Evolutionary conservation across 495 filamentous ascomycete species (phyloP).

Genomic region (Lasiosphaeria hispida): DNA sequence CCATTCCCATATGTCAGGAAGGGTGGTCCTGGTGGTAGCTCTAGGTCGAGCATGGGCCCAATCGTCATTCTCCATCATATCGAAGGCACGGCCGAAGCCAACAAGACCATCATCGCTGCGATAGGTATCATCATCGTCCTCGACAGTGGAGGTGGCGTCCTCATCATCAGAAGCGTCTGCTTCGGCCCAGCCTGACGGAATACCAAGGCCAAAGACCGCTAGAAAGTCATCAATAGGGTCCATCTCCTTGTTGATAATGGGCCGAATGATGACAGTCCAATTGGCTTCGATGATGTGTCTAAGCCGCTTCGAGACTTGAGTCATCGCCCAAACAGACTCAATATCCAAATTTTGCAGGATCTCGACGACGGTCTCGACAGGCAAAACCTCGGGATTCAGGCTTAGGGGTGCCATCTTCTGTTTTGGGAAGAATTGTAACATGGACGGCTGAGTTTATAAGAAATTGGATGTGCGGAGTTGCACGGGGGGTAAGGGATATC

Average conservation of each 20-base stretch:
- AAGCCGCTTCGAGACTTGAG: conserved; percentile 20
- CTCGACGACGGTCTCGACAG: conserved; percentile 33
- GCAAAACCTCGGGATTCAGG: conserved; percentile 13
- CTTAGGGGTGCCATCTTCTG: neutral
- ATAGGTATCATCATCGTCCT: neutral
- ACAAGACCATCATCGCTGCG: conserved; percentile 12
- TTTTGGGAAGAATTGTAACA: neutral
- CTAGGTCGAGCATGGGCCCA: too few relatives aligned
- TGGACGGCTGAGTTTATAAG: neutral
- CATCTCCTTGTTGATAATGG: conserved; percentile 49
- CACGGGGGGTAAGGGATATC: too few relatives aligned
- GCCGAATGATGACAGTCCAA: conserved; percentile 24
- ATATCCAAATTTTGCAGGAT: conserved; percentile 34
- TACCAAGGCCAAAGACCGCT: neutral
- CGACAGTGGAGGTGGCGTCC: neutral
- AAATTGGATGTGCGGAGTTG: conserved; percentile 2
- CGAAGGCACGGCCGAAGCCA: too few relatives aligned
- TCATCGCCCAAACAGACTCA: conserved; percentile 23
- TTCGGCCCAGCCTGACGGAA: neutral
- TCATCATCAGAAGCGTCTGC: neutral
- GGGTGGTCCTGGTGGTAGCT: neutral
- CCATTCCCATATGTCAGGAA: conserved; percentile 8
- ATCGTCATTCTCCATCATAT: too few relatives aligned
- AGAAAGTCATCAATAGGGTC: conserved; percentile 56
- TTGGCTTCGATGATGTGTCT: conserved; percentile 21